These are phyloP conservation scores for Xylaria digitata DNA, from an alignment of 2,329 filamentous ascomycete species.

Conservation along the genomic window DNA sequence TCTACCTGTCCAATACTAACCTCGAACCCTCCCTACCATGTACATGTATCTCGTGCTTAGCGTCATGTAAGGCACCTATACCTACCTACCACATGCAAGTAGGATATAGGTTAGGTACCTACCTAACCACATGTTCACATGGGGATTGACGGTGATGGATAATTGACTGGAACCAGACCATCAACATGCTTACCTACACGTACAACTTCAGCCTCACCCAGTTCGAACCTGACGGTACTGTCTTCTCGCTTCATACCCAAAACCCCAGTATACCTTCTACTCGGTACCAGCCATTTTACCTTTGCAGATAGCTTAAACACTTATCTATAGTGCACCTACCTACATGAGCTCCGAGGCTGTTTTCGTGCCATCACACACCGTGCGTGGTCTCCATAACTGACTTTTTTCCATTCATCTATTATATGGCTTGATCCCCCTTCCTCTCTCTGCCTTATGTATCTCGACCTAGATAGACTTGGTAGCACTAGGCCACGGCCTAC, in stretches of 20 bases:
- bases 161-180: background rate
- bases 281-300: background rate
- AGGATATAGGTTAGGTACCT: background rate
- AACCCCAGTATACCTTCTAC: background rate
- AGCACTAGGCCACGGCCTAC: background rate
- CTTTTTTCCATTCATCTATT: background rate
- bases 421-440: background rate
- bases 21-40: too few relatives aligned
- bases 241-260: conserved; percentile 1
- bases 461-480: background rate
- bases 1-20: background rate
- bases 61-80: background rate
- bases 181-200: background rate
- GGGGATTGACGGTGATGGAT: too few relatives aligned
- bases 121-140: conserved; percentile 2
- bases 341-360: background rate
- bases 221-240: conserved; percentile 9
- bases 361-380: background rate
- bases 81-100: background rate
- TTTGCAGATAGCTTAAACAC: background rate
- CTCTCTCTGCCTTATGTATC: background rate
- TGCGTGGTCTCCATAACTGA: conserved; percentile 1
- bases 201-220: conserved; percentile 24
- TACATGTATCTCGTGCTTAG: background rate
- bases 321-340: background rate